A percentile compares a stretch with the other conserved stretches of the same genome.
Conservation (phyloP, 2,329 filamentous ascomycete genomes). For the Colletotrichum viniferum region DNA sequence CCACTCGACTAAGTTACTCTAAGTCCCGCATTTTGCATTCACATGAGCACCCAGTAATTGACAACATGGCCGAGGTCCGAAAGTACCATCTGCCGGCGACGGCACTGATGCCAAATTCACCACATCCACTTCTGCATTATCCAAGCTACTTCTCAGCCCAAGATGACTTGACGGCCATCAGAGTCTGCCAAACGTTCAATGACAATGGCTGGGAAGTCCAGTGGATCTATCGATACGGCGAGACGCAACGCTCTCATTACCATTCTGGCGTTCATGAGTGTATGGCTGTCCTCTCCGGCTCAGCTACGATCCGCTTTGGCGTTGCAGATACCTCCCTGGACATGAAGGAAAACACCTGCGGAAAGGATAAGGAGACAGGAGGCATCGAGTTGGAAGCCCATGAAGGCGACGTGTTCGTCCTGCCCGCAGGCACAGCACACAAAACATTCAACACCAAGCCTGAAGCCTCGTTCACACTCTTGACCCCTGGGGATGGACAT, state of each 20-base stretch:
- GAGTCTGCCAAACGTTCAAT: not conserved
- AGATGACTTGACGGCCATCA: not conserved
- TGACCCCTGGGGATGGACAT: not conserved
- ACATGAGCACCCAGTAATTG: accelerated
- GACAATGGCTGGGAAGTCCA: not conserved
- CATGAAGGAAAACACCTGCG: not conserved
- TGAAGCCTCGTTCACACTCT: not conserved
- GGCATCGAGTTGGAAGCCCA: not conserved
- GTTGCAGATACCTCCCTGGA: not conserved
- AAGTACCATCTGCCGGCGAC: not conserved
- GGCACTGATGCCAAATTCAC: not conserved
- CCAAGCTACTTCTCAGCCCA: not conserved
- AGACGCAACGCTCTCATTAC: not conserved
- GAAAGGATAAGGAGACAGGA: not conserved
- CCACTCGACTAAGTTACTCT: too few species aligned
- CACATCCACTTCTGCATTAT: not conserved
- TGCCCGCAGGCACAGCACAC: not conserved
- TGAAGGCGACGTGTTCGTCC: not conserved
- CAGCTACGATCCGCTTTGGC: not conserved
- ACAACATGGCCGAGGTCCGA: not conserved
- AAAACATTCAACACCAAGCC: not conserved
- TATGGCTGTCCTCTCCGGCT: not conserved
- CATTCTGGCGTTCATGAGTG: not conserved
- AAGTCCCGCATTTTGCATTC: accelerated
- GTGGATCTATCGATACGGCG: not conserved